Conservation (phyloP, 2,329 filamentous ascomycete genomes). For the Thielaviopsis punctulata region DNA sequence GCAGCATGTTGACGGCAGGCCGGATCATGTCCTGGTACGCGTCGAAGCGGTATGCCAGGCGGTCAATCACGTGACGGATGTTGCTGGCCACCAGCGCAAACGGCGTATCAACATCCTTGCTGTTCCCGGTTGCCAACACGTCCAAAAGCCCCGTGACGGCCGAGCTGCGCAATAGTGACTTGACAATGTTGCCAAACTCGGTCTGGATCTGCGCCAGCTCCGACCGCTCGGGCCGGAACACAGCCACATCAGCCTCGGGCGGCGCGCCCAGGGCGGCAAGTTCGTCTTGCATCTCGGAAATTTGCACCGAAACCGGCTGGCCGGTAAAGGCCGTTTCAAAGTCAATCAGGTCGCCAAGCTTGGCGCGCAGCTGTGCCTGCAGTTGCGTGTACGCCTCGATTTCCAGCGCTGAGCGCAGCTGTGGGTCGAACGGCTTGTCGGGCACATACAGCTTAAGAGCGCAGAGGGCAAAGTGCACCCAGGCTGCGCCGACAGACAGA, state of each 20-base stretch:
- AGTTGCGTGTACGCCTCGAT: conserved; percentile 39
- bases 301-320: conserved; percentile 48
- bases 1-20: conserved; percentile 62
- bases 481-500: conserved; percentile 36
- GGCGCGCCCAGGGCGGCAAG: conserved; percentile 46
- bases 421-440: conserved; percentile 71
- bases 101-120: conserved; percentile 23
- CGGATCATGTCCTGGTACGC: conserved; percentile 73
- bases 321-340: conserved; percentile 56
- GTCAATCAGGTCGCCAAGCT: conserved; percentile 39
- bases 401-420: conserved; percentile 47
- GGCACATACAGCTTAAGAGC: conserved; percentile 70
- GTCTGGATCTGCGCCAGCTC: conserved; percentile 58
- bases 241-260: conserved; percentile 43
- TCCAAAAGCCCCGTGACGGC: conserved; percentile 14
- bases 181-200: conserved; percentile 64
- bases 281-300: conserved; percentile 43
- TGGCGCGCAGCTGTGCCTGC: conserved; percentile 34
- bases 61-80: conserved; percentile 49
- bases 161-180: conserved; percentile 36
- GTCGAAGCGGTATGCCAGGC: conserved; percentile 52
- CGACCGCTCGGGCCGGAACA: conserved; percentile 54
- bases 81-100: conserved; percentile 35
- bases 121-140: conserved; percentile 10
- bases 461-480: conserved; percentile 59